Evolutionary conservation across 2,329 filamentous ascomycete genomes (phyloP).

Genomic region (Sclerotinia minor): DNA sequence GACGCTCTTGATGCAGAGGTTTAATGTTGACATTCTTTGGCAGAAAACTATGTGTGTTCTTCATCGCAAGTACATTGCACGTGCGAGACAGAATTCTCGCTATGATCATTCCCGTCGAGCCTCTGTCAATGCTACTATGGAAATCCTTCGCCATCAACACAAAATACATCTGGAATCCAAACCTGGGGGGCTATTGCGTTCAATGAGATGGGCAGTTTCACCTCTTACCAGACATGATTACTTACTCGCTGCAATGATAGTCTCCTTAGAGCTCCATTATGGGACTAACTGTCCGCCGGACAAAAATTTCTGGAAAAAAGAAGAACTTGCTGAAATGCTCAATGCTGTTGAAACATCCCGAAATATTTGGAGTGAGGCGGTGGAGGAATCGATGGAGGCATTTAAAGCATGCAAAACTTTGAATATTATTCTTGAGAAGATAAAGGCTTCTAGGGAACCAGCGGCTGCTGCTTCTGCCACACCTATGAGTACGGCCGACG

Average conservation of each 20-base stretch:
- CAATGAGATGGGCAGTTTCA: slow-evolving; percentile 75
- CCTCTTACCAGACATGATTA: slow-evolving; percentile 79
- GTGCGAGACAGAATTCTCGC: slow-evolving; percentile 73
- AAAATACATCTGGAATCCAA: slow-evolving; percentile 75
- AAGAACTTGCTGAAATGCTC: slow-evolving; percentile 74
- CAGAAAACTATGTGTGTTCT: slow-evolving; percentile 87
- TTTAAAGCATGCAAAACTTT: slow-evolving; percentile 82
- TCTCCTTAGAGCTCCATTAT: slow-evolving; percentile 80
- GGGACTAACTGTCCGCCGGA: slow-evolving; percentile 51
- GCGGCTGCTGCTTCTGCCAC: slow-evolving; percentile 16
- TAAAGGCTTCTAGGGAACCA: slow-evolving; percentile 53
- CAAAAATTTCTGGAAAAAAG: slow-evolving; percentile 56
- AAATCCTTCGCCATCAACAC: slow-evolving; percentile 74
- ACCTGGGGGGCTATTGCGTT: slow-evolving; percentile 67
- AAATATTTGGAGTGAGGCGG: slow-evolving; percentile 76
- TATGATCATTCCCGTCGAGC: slow-evolving; percentile 82
- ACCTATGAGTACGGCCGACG: slow-evolving; percentile 34
- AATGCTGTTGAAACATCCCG: slow-evolving; percentile 69
- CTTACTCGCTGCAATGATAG: slow-evolving; percentile 78
- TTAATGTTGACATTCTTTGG: slow-evolving; percentile 80
- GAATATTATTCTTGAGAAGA: slow-evolving; percentile 80
- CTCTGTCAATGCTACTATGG: slow-evolving; percentile 84
- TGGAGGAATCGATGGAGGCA: slow-evolving; percentile 81
- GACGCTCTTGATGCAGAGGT: slow-evolving; percentile 81
- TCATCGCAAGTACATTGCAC: slow-evolving; percentile 82